These are phyloP conservation scores for Debaryomyces udenii DNA, from an alignment of 1,139 yeast genomes.

Conservation along the genomic window DNA sequence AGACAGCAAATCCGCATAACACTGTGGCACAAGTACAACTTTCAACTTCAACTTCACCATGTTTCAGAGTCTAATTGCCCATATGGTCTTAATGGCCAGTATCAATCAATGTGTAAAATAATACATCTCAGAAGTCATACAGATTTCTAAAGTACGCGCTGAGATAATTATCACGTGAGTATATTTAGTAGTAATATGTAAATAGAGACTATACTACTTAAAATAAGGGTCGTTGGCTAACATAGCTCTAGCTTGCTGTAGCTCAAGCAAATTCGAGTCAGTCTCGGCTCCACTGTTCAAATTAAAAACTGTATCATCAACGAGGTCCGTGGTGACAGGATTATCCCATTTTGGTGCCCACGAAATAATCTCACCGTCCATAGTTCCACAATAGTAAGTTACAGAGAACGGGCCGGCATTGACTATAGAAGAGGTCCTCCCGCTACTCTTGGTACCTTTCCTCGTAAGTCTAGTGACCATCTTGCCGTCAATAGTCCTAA, in stretches of 20 bases:
- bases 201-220: slow-evolving; percentile 4
- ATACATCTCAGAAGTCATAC: too few relatives aligned
- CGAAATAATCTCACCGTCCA: slow-evolving; percentile 56
- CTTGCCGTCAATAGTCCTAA: slow-evolving; percentile 65
- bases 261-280: background rate
- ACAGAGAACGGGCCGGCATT: slow-evolving; percentile 49
- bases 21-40: slow-evolving; percentile 41
- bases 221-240: slow-evolving; percentile 9
- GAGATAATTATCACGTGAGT: slow-evolving; percentile 7
- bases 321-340: slow-evolving; percentile 19
- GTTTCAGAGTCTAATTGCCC: slow-evolving; percentile 3
- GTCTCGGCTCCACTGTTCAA: background rate
- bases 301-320: slow-evolving; percentile 8
- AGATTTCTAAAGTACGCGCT: slow-evolving; percentile 7
- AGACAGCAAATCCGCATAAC: slow-evolving; percentile 21
- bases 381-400: slow-evolving; percentile 55
- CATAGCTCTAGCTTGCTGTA: slow-evolving; percentile 8
- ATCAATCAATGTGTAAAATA: background rate
- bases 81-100: background rate
- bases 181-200: slow-evolving; percentile 3
- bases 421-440: slow-evolving; percentile 54
- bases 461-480: slow-evolving; percentile 54
- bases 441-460: slow-evolving; percentile 32
- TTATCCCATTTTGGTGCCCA: slow-evolving; percentile 49
- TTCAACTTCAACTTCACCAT: slow-evolving; percentile 41